Evolutionary conservation across 2,329 filamentous ascomycete species (phyloP), one percentile per base, ranked within the genome.

Genomic region (Dendrostoma leiphaemia): DNA sequence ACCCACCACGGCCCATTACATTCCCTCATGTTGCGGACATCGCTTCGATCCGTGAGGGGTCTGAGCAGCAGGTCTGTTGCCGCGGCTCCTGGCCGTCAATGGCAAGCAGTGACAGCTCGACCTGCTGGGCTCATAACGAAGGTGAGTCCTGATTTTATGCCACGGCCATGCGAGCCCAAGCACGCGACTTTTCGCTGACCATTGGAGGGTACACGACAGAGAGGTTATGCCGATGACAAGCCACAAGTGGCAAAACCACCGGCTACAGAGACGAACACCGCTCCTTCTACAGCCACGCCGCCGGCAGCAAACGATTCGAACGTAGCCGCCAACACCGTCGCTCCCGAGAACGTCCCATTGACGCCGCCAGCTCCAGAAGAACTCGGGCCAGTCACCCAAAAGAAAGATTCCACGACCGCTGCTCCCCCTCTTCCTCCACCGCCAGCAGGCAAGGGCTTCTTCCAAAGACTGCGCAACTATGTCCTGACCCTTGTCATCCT

Each of bases 401-500:
- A 51, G 13, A 38, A 53, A 7, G 49, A 38, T 31, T 19, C 67
- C 59, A 72, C 69, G 8, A 65, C 71, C 0, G 65, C 72, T 19
- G 64, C 71, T 57, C 72, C 67, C 40, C 64, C 65, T 68, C 63
- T 61, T 51, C 67, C 64, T 31, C 60, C 74, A n/a, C n/a, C n/a
- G 15, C 60, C 74, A 63, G 63, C 76, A 65, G 71, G 78, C 76
- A 75, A 83, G 83, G 77, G 85, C 68, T 78, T 84, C 71, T 79
- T 84, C 69, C 82, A 89, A 60, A 84, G 89, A 55, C 83, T 96
- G 68, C 82, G 90, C 64, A 87, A 87, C 68, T 87, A 91, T 67
- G 74, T 97, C 54, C 74, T 92, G 61, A 89, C 89, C 51, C 73
- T 97, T 46, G 75, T 92, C 59, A 73, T 96, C 41, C 81, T 97